Percentiles rank a stretch among this genome's conserved stretches.
These are phyloP conservation scores for Penicillium sp. DNA, from an alignment of 2,329 filamentous ascomycete genomes.

Conservation along the genomic window DNA sequence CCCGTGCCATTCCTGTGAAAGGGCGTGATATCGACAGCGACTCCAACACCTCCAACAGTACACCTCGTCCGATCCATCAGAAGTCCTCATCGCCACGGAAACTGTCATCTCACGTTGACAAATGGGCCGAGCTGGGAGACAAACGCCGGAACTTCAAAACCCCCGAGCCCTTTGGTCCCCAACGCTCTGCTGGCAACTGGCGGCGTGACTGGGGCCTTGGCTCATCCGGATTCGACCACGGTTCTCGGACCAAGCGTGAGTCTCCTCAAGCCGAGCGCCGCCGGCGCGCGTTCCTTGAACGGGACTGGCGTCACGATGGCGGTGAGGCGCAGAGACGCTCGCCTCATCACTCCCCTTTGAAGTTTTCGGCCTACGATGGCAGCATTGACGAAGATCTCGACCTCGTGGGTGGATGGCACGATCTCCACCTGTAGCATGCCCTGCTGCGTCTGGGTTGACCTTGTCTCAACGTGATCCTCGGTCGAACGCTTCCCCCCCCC, in stretches of 20 bases:
- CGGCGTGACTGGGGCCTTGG: slow-evolving; percentile 39
- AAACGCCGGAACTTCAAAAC: slow-evolving; percentile 59
- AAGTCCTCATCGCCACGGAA: slow-evolving; percentile 58
- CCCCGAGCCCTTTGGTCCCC: slow-evolving; percentile 47
- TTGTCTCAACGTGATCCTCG: slow-evolving; percentile 1
- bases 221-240: slow-evolving; percentile 35
- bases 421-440: slow-evolving; percentile 52
- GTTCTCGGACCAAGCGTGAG: slow-evolving; percentile 31
- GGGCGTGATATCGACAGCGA: slow-evolving; percentile 62
- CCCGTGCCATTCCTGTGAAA: slow-evolving; percentile 21
- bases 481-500: neutral
- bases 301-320: slow-evolving; percentile 43
- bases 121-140: slow-evolving; percentile 84
- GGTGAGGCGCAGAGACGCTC: slow-evolving; percentile 26
- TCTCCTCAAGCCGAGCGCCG: slow-evolving; percentile 24
- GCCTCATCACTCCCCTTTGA: slow-evolving; percentile 29
- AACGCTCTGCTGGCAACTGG: slow-evolving; percentile 41
- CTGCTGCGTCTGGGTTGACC: slow-evolving; percentile 7
- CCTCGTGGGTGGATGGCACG: slow-evolving; percentile 91
- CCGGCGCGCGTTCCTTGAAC: slow-evolving; percentile 38
- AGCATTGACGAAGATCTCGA: slow-evolving; percentile 65
- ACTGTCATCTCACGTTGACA: slow-evolving; percentile 54
- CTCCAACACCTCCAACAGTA: slow-evolving; percentile 32
- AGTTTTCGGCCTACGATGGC: slow-evolving; percentile 46
- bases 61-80: slow-evolving; percentile 47